Evolutionary conservation across 768 basidiomycete genomes (phyloP), one percentile per base, ranked within the genome.

Genomic region (Lactarius tabidus): DNA sequence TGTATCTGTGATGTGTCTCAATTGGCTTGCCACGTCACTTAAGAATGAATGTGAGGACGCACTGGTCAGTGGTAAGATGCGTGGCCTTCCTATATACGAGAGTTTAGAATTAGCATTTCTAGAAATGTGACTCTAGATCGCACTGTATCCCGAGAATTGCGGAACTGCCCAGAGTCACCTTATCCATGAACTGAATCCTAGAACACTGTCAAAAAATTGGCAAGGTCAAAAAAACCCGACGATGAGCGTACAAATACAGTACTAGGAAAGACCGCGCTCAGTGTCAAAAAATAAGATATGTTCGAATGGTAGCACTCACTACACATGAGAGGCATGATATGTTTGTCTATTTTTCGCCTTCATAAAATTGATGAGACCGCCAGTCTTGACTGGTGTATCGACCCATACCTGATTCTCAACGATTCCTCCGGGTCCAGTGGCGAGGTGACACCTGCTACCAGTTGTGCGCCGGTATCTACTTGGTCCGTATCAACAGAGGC

Each of bases 101-200:
- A 48, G 43, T 23, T 28, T 57, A 59, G 66, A 45, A 62, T 63
- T 64, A 1, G 1, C 26, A 35, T 17, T 29, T 5, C 12, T 45
- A 14, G 35, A 53, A 18, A 68, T 26, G 51, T 29, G 28, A 39
- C 28, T 41, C 14, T 23, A 23, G 61, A 28, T 51, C 81, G 66
- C 39, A 87, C 89, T 77, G 76, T 70, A 90, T 90, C 1, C 89
- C 89, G 52, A 91, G 79, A 67, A 90, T 88, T 2, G 89, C 84
- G 1, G 87, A 71, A 64, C 80, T 84, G 1, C 87, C 88, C 4
- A 90, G 76, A 0, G 88, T 90, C 0, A 84, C 86, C 75, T 89
- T 89, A 67, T 90, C 89, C 85, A 89, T 89, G 65, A 85, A 89
- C 71, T 90, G 88, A n/a, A 90, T 80, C 82, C 88, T 70, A 36